A percentile compares a stretch with the other conserved stretches of the same genome.
Evolutionary conservation across 768 basidiomycete genomes (phyloP).

Genomic region (Leccinellum rugosiceps): DNA sequence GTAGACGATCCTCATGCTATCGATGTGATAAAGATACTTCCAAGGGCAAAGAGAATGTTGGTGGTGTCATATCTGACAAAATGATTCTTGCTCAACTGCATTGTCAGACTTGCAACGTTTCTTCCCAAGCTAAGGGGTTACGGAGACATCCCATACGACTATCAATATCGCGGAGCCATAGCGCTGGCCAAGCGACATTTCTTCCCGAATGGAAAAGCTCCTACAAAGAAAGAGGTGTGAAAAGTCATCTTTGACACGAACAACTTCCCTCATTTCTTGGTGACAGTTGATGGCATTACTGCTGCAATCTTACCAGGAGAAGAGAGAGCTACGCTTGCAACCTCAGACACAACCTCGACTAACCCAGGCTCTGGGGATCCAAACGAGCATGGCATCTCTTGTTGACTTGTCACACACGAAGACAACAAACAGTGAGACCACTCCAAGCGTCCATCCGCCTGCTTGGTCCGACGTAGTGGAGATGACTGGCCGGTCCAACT

Average conservation of each 20-base stretch:
- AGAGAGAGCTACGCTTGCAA: constrained; percentile 6
- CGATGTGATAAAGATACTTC: constrained; percentile 24
- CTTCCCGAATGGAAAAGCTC: constrained; percentile 19
- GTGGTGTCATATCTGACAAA: background rate
- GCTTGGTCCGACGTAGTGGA: background rate
- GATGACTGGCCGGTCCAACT: background rate
- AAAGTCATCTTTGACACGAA: background rate
- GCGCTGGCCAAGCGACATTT: constrained; percentile 30
- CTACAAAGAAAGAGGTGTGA: constrained; percentile 28
- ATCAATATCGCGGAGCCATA: constrained; percentile 27
- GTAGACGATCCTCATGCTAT: constrained; percentile 13
- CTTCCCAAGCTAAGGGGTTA: constrained; percentile 30
- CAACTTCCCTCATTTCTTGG: background rate
- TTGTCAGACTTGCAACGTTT: constrained; percentile 23
- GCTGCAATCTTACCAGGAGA: constrained; percentile 26
- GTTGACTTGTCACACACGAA: background rate
- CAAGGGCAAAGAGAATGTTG: constrained; percentile 22
- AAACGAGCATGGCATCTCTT: constrained; percentile 16
- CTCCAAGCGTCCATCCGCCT: background rate
- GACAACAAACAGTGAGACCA: background rate
- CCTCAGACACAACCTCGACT: background rate
- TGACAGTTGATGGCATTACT: constrained; percentile 22
- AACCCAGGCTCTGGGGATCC: constrained; percentile 18
- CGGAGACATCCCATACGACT: constrained; percentile 25
- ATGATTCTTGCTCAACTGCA: background rate